Percentiles rank a stretch among this genome's conserved stretches.
phyloP scores from a whole-genome alignment of 148 eudicot species.

The Cornus kousa region DNA sequence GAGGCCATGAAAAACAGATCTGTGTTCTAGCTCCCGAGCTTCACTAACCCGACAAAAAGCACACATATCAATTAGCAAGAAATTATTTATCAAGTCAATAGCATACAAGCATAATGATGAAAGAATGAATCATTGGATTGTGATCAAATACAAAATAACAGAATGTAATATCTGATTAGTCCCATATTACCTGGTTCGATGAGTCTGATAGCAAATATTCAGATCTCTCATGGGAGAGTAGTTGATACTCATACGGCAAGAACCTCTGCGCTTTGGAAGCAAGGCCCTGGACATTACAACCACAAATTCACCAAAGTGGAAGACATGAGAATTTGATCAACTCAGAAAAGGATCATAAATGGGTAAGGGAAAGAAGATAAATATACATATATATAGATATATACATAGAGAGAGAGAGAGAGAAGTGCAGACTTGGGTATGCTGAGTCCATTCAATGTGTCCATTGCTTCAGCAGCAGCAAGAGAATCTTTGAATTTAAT shows the following conservation, averaged over 20 bases:
- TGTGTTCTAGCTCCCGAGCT: slow-evolving; percentile 46
- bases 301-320: neutral
- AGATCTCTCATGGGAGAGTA: slow-evolving; percentile 83
- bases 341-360: neutral
- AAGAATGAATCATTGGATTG: neutral
- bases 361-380: neutral
- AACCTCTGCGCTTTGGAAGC: slow-evolving; percentile 63
- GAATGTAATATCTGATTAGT: neutral
- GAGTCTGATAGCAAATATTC: slow-evolving; percentile 76
- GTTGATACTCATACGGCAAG: slow-evolving; percentile 58
- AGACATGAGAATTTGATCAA: neutral
- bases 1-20: slow-evolving; percentile 41
- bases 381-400: no score
- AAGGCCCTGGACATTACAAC: slow-evolving; percentile 46
- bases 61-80: slow-evolving; percentile 29
- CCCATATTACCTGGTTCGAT: slow-evolving; percentile 67
- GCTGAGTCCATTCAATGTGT: slow-evolving; percentile 76
- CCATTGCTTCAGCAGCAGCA: slow-evolving; percentile 74
- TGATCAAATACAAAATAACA: neutral
- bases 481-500: slow-evolving; percentile 63
- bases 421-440: slow-evolving; percentile 52
- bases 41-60: slow-evolving; percentile 49
- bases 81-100: slow-evolving; percentile 8
- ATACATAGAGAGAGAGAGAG: no score
- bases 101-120: slow-evolving; percentile 10